Evolutionary conservation across 441 rosid genomes (phyloP), one percentile per base, ranked within the genome.

Genomic region (Breynia disticha): DNA sequence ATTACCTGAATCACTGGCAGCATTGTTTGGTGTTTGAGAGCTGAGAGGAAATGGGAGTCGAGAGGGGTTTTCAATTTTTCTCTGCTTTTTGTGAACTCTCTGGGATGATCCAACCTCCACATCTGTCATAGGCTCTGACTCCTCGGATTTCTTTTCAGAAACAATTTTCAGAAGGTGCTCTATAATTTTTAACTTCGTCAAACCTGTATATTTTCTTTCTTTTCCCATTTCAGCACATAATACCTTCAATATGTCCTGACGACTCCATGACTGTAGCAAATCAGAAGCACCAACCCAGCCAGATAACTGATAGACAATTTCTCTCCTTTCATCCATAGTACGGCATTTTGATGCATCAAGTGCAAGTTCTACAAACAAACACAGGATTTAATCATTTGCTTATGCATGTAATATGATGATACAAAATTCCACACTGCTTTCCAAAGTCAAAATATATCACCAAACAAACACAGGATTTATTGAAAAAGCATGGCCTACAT

Each of bases 121-220:
- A 54, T 76, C 86, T 7, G 64, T 59, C 32, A 65, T 62, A 48
- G 58, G 76, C 56, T 73, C 84, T 54, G 35, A 55, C 8, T 79
- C 82, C 32, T 72, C 85, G 13, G 85, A 66, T 56, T 72, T 84
- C 61, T 89, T 93, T 67, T 85, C 90, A 18, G 86, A 67, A 5
- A 93, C 79, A 60, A 87, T 66, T 74, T 80, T 93, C 65, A 93
- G 60, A 50, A 93, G 97, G 56, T 86, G 79, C 64, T 89, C 96
- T 16, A 93, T 93, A 59, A 93, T 89, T 83, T 86, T 93, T 61
- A 83, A 71, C 75, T 93, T 93, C 16, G 97, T 86, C 67, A 94
- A 79, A 60, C 99, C 99, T 1, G 96, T 94, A 55, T 89, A 94
- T 69, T 94, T 94, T 71, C 99, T 74, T 69, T 94, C 99, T 72